Evolutionary conservation across 495 filamentous ascomycete species (phyloP), one percentile per base, ranked within the genome.

Genomic region (Penicillium manginii): DNA sequence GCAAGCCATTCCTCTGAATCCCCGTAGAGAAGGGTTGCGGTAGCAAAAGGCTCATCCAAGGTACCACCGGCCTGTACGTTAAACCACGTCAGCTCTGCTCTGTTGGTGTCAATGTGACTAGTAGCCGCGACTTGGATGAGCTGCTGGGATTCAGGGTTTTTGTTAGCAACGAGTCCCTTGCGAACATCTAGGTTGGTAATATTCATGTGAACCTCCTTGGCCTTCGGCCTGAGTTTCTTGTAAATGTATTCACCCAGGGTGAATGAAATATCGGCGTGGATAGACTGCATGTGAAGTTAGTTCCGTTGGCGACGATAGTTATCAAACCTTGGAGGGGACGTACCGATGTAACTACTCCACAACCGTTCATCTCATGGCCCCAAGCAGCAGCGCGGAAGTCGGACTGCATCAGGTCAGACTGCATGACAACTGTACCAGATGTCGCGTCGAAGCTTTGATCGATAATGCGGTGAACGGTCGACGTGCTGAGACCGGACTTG

Each of bases 311-410:
- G n/a, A n/a, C n/a, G n/a, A n/a, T n/a, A n/a, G n/a, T n/a, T n/a
- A n/a, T n/a, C n/a, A n/a, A n/a, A n/a, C n/a, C n/a, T n/a, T n/a
- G n/a, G n/a, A n/a, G n/a, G n/a, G n/a, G 22, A 46, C 67, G 57
- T 65, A 78, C 73, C 56, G 72, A 75, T 21, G 76, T 73, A 0
- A 65, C 71, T 0, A 77, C 76, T 21, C 65, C 72, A 54, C 56
- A 72, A 4, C 46, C 48, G 40, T 79, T 79, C 74, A 81, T 80
- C 0, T 57, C 56, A 52, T 78, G 75, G 1, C 75, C 74, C 39
- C 60, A 5, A 2, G 61, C 65, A 1, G 68, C 71, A 15, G 58
- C 66, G 0, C 58, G 53, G 42, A 77, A 69, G 5, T 75, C 73
- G 9, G 71, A 43, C 10, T 72, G 60, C 67, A 70, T 70, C 3